Evolutionary conservation across 2,329 filamentous ascomycete species (phyloP), one percentile per base, ranked within the genome.

Genomic region (Fusarium sp.): DNA sequence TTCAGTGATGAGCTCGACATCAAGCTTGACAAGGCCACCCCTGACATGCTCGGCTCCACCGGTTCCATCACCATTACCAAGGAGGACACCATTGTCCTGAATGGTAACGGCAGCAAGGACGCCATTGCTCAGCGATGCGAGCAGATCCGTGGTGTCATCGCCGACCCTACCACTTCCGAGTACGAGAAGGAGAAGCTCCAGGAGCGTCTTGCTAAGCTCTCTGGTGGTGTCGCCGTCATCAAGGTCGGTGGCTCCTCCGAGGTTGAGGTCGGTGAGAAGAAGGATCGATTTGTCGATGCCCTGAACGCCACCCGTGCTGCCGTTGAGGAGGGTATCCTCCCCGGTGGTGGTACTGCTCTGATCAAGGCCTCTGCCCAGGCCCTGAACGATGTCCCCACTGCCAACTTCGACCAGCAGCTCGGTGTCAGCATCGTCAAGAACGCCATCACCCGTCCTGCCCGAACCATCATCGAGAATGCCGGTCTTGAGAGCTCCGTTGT

Each of bases 121-220:
- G 81, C 87, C 71, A 96, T 99, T 76, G 83, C 92, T 70, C 94
- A 97, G 87, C 92, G 96, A 79, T 98, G 96, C 83, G 96, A 99
- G 85, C 96, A 99, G 87, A 99, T 99, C 83, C 94, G 96, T 74
- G 94, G 95, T 73, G 94, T 98, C 82, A 97, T 97, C 86, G 87
- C 86, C 67, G 96, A 99, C 84, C 91, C 95, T 71, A 90, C 88
- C 74, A 99, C 96, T 69, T 97, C 94, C 47, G 96, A 99, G 78
- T 99, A 99, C 84, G 96, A 99, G 89, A 98, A 97, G 89, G 96
- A 99, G 91, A 99, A 99, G 90, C 93, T 99, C 71, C 96, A 98
- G 86, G 96, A 99, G 87, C 96, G 96, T 84, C 92, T 99, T 65
- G 96, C 96, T 74, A 99, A 99, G 90, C 92, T 99, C 73, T 98